Evolutionary conservation across 768 basidiomycete genomes (phyloP), one percentile per base, ranked within the genome.

Genomic region (Phylloporus rhodoxanthus): DNA sequence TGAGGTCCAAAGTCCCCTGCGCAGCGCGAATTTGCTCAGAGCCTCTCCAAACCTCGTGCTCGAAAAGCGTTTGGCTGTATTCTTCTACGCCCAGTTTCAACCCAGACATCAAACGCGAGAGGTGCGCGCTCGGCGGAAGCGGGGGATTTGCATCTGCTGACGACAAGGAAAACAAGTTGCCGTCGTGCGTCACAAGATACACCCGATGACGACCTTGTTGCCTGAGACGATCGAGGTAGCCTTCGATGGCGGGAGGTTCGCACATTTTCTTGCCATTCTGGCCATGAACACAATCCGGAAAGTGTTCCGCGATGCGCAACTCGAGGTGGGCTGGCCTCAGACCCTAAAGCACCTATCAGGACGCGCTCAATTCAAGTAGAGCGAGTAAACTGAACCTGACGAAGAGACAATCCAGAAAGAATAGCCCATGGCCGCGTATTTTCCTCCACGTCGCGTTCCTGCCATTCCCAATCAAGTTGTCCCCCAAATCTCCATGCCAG

Each of bases 401-500:
- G 75, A 54, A 89, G 72, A 9, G 87, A 82, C 34, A 94, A 56
- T 28, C 91, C 91, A 53, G 79, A 86, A 9, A 95, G 65, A 2
- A 91, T 79, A 1, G 78, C 76, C 86, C 87, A 92, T 21, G 76
- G 73, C 40, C 92, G 74, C 19, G 66, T 56, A 43, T 76, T 71
- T 9, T 82, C 87, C 29, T 79, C 72, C 0, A 85, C 71, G 56
- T 87, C 85, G 21, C 76, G 71, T n/a, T 82, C 75, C 32, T 83
- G 73, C 77, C 85, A 85, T 23, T 93, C 72, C 94, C 94, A 97
- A 60, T 97, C 93, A 41, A 97, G 64, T 52, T 80, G 78, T 2
- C 82, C 80, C 19, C 75, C 80, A 25, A 75, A 62, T 33, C 87
- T 76, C 94, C 94, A 97, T 37, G 82, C 87, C 33, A 96, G 72